Conservation (phyloP, 148 eudicot species). For the Camellia lanceoleosa region DNA sequence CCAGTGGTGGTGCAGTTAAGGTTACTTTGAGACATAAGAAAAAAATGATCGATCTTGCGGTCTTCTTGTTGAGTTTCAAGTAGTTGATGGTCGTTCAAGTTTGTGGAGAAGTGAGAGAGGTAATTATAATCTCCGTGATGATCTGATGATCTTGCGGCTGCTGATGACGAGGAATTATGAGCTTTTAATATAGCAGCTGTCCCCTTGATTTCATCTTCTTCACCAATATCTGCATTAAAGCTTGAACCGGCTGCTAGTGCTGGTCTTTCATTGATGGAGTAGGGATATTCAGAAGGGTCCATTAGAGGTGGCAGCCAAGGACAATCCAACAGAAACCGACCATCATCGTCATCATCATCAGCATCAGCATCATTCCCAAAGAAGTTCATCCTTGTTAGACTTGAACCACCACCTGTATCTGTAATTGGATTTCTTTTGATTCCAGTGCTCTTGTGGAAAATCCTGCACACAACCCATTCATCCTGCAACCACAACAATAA, state of each 20-base stretch:
- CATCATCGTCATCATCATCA: too few relatives aligned
- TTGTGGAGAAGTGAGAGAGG: neutral
- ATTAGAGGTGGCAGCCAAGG: constrained; percentile 37
- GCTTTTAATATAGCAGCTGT: neutral
- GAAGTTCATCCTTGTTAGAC: constrained; percentile 26
- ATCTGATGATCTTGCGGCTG: neutral
- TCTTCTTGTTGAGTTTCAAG: neutral
- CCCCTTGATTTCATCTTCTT: constrained; percentile 12
- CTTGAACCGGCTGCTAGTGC: constrained; percentile 20
- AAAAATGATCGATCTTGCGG: neutral
- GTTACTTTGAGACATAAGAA: neutral
- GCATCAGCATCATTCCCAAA: constrained; percentile 16
- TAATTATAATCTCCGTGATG: constrained; percentile 10
- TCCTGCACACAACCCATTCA: constrained; percentile 49
- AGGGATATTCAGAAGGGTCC: constrained; percentile 9
- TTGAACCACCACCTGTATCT: neutral
- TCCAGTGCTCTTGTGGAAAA: constrained; percentile 42
- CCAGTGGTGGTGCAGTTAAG: neutral
- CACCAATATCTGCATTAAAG: constrained; percentile 3
- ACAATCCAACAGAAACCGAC: constrained; percentile 20
- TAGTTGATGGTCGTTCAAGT: constrained; percentile 4
- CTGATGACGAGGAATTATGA: neutral
- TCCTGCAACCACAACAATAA: constrained; percentile 25
- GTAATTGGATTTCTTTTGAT: constrained; percentile 22
- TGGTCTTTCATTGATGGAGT: constrained; percentile 12